Conservation (phyloP, 192 early-diverging fungal genomes). For the Endogone sp. region DNA sequence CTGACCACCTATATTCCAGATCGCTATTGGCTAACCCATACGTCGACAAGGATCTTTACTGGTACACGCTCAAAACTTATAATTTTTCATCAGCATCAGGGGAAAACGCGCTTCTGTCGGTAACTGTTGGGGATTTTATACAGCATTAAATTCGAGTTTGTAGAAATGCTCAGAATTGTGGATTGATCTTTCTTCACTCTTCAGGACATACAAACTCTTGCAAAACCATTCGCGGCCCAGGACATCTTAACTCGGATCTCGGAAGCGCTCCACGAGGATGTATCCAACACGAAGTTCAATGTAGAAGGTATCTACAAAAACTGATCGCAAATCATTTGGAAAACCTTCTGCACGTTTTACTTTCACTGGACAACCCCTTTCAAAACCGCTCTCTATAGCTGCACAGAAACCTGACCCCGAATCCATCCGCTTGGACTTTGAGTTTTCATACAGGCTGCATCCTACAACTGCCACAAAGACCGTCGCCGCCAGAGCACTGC, state of each 20-base stretch:
- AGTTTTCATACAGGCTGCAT: not conserved
- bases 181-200: no score
- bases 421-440: not conserved
- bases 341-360: not conserved
- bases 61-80: no score
- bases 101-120: no score
- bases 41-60: no score
- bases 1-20: no score
- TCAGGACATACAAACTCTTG: not conserved
- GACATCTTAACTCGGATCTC: not conserved
- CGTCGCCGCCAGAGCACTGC: not conserved
- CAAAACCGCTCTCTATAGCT: not conserved
- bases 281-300: no score
- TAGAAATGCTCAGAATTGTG: no score
- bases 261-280: not conserved
- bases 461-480: not conserved
- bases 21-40: no score
- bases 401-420: not conserved
- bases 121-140: no score
- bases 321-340: not conserved
- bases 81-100: no score
- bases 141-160: no score
- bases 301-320: no score
- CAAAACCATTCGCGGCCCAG: not conserved
- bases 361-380: not conserved